A percentile compares a stretch with the other conserved stretches of the same genome.
phyloP scores from a whole-genome alignment of 805 yeast genomes.

The Brettanomyces sp. region DNA sequence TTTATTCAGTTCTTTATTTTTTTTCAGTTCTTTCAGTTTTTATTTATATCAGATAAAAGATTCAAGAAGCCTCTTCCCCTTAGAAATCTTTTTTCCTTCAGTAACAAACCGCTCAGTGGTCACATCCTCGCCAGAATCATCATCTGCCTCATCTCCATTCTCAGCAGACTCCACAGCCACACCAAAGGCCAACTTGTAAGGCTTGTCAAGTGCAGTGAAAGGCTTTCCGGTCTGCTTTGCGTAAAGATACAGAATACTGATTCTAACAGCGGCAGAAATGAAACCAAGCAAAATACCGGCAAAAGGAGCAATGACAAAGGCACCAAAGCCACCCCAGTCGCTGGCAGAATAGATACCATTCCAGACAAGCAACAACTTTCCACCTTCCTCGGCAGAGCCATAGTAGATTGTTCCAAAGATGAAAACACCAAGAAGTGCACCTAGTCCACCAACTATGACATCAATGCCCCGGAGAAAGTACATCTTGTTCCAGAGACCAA shows the following conservation, averaged over 20 bases:
- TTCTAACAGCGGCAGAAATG: constrained; percentile 40
- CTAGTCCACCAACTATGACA: constrained; percentile 73
- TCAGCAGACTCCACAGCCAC: constrained; percentile 8
- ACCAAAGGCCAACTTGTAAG: constrained; percentile 11
- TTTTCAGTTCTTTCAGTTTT: too few species aligned
- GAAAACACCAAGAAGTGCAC: constrained; percentile 73
- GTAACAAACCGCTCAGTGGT: constrained; percentile 3
- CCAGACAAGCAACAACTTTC: constrained; percentile 59
- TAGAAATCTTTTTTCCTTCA: constrained; percentile 6
- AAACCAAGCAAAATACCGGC: constrained; percentile 62
- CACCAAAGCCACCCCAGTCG: constrained; percentile 95
- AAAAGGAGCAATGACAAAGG: constrained; percentile 83
- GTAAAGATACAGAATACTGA: constrained; percentile 23
- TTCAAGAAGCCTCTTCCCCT: constrained; percentile 7
- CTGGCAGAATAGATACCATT: constrained; percentile 66
- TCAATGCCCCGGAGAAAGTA: constrained; percentile 74
- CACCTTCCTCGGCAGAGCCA: constrained; percentile 66
- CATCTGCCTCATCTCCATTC: constrained; percentile 7
- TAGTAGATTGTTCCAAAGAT: constrained; percentile 79
- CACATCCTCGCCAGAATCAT: background rate
- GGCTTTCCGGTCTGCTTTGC: constrained; percentile 28
- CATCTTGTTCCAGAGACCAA: constrained; percentile 62
- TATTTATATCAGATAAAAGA: constrained; percentile 5
- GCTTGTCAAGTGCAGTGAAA: constrained; percentile 38
- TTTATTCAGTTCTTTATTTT: too few species aligned